phyloP scores from a whole-genome alignment of 371 early-diverging fungal genomes.

The Rhizopus sp. region DNA sequence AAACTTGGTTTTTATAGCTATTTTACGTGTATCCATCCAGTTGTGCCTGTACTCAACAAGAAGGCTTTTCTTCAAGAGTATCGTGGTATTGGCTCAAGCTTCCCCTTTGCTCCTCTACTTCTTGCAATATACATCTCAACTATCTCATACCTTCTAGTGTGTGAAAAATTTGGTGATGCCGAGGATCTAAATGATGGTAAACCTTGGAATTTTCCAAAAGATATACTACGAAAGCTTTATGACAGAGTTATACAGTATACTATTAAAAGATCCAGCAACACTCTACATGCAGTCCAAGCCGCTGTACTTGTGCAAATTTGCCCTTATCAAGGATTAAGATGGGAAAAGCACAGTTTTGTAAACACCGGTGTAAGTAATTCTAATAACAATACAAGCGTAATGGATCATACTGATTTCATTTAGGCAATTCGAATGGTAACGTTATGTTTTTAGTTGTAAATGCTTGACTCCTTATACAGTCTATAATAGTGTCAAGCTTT shows the following conservation, averaged over 20 bases:
- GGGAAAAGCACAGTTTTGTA: constrained; percentile 28
- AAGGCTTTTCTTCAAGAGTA: constrained; percentile 25
- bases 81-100: constrained; percentile 15
- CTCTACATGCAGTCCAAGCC: constrained; percentile 36
- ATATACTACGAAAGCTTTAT: constrained; percentile 6
- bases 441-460: neutral
- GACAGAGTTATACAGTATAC: constrained; percentile 7
- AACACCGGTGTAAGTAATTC: constrained; percentile 27
- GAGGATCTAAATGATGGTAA: constrained; percentile 6
- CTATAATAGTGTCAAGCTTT: constrained; percentile 48
- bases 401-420: neutral
- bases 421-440: constrained; percentile 34
- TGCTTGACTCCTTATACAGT: neutral
- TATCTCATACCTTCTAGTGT: constrained; percentile 17
- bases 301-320: constrained; percentile 36
- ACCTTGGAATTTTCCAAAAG: constrained; percentile 11
- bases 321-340: constrained; percentile 28
- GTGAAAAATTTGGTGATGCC: constrained; percentile 11
- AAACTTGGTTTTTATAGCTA: constrained; percentile 12
- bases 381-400: neutral
- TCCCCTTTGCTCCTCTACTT: constrained; percentile 15
- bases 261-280: constrained; percentile 16
- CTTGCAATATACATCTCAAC: constrained; percentile 26
- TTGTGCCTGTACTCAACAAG: constrained; percentile 28
- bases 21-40: constrained; percentile 26